phyloP scores from a whole-genome alignment of 345 rosid species.

The Ceriops zippeliana region DNA sequence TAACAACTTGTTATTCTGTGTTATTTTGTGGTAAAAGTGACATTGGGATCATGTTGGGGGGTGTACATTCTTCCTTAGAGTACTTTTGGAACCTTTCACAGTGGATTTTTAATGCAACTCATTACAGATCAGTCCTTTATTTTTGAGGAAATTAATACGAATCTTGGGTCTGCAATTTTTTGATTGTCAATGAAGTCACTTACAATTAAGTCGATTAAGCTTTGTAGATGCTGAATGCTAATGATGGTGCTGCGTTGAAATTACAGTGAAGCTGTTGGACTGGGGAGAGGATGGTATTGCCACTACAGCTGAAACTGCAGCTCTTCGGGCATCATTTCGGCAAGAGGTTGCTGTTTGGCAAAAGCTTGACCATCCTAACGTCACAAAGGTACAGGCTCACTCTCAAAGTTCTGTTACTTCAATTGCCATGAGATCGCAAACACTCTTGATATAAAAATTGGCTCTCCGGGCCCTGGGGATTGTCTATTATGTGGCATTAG shows the following conservation, averaged over 20 bases:
- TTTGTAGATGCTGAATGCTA: slow-evolving; percentile 12
- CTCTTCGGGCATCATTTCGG: slow-evolving; percentile 66
- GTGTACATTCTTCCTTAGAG: too few species aligned
- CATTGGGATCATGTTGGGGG: not conserved
- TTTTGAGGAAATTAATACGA: too few species aligned
- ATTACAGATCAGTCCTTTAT: too few species aligned
- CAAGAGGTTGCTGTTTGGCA: slow-evolving; percentile 99
- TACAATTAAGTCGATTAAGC: too few species aligned
- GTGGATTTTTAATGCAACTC: too few species aligned
- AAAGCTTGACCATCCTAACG: slow-evolving; percentile 87
- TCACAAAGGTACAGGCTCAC: slow-evolving; percentile 57
- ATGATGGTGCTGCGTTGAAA: slow-evolving; percentile 13
- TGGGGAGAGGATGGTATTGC: slow-evolving; percentile 83
- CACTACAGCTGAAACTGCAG: slow-evolving; percentile 65
- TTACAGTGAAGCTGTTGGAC: slow-evolving; percentile 76
- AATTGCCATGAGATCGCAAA: not conserved
- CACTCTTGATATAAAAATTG: not conserved
- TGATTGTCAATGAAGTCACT: too few species aligned
- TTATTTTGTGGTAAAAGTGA: not conserved
- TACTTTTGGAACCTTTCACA: too few species aligned
- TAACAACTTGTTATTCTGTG: not conserved
- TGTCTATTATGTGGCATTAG: slow-evolving; percentile 6
- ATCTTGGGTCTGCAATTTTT: too few species aligned
- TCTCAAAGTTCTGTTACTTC: slow-evolving; percentile 8
- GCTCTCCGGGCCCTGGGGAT: slow-evolving; percentile 4